These are phyloP conservation scores for Talaromyces sp. DNA, from an alignment of 2,329 filamentous ascomycete species.

Conservation along the genomic window DNA sequence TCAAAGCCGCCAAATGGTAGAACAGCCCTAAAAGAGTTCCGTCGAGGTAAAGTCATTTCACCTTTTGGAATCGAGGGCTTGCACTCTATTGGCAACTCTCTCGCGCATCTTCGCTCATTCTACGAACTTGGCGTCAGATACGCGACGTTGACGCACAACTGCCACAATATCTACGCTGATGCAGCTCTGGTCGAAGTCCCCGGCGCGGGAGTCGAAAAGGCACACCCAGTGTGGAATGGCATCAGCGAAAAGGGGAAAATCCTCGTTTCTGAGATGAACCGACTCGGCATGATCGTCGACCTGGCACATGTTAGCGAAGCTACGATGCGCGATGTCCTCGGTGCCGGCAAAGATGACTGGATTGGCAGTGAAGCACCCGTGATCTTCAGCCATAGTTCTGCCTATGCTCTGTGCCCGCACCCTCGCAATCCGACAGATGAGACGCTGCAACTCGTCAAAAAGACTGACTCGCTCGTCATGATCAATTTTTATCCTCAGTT, in stretches of 20 bases:
- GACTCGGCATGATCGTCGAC: slow-evolving; percentile 91
- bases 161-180: slow-evolving; percentile 85
- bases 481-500: slow-evolving; percentile 84
- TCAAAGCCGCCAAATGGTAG: slow-evolving; percentile 56
- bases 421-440: slow-evolving; percentile 87
- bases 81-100: slow-evolving; percentile 84
- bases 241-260: slow-evolving; percentile 66
- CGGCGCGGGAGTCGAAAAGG: slow-evolving; percentile 37
- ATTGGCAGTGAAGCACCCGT: slow-evolving; percentile 72
- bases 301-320: slow-evolving; percentile 73
- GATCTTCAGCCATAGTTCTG: slow-evolving; percentile 86
- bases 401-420: slow-evolving; percentile 76
- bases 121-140: slow-evolving; percentile 79
- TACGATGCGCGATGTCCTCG: slow-evolving; percentile 81
- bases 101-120: slow-evolving; percentile 66
- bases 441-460: slow-evolving; percentile 71
- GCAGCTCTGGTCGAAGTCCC: slow-evolving; percentile 59
- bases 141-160: slow-evolving; percentile 87
- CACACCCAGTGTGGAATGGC: slow-evolving; percentile 52
- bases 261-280: slow-evolving; percentile 85
- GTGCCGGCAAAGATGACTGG: slow-evolving; percentile 59
- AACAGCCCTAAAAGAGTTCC: slow-evolving; percentile 61
- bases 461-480: slow-evolving; percentile 76
- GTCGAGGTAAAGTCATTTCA: slow-evolving; percentile 64
- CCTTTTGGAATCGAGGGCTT: slow-evolving; percentile 81